These are phyloP conservation scores for Microcos paniculata DNA, from an alignment of 345 rosid genomes.

Conservation along the genomic window DNA sequence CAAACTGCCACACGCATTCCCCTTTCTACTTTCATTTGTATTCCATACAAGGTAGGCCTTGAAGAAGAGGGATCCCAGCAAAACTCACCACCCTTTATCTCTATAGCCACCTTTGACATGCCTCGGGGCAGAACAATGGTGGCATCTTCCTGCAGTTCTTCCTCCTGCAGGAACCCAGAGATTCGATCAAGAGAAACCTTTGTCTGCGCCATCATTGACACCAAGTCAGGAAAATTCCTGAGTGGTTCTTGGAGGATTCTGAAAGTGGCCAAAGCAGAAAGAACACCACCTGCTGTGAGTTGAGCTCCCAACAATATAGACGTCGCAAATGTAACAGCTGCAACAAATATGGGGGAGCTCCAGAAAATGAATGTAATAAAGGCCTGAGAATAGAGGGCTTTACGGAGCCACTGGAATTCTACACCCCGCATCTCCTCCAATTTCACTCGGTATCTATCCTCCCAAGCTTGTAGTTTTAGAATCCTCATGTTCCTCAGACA, in stretches of 20 bases:
- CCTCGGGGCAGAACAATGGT: conserved; percentile 76
- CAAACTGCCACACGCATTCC: conserved; percentile 99
- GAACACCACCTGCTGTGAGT: conserved; percentile 98
- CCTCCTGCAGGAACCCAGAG: conserved; percentile 94
- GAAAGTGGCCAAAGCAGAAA: conserved; percentile 98
- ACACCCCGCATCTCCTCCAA: conserved; percentile 92
- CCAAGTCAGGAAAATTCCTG: conserved; percentile 96
- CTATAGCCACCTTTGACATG: conserved; percentile 63
- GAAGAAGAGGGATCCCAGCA: conserved; percentile 81
- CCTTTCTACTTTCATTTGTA: conserved; percentile 75
- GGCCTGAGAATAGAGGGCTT: conserved; percentile 97
- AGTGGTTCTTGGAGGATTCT: conserved; percentile 99
- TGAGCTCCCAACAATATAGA: conserved; percentile 79
- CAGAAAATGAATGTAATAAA: conserved; percentile 94
- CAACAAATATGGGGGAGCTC: conserved; percentile 99
- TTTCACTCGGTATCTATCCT: conserved; percentile 73
- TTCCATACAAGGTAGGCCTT: conserved; percentile 70
- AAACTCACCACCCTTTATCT: conserved; percentile 78
- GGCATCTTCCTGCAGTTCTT: conserved; percentile 95
- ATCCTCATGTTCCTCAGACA: conserved; percentile 98
- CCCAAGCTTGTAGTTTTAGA: conserved; percentile 98
- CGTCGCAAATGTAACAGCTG: conserved; percentile 91
- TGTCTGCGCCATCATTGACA: conserved; percentile 99
- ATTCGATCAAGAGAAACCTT: conserved; percentile 98
- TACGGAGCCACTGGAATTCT: conserved; percentile 90